Evolutionary conservation across 345 rosid genomes (phyloP).

Genomic region (Melastoma malabathricum): DNA sequence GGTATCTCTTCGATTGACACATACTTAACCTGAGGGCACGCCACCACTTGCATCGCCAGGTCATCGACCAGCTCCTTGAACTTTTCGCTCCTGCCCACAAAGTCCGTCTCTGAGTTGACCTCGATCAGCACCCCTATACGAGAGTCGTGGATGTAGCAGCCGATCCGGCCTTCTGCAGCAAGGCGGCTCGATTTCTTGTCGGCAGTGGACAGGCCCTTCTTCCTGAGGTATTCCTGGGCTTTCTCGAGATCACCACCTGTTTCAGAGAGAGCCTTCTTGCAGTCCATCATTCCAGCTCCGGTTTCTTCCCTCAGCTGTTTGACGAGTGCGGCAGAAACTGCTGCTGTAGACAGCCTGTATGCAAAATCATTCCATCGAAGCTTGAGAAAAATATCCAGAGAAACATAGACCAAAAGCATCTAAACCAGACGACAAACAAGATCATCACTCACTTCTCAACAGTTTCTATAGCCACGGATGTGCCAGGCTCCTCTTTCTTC

Average conservation of each 20-base stretch:
- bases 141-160: constrained; percentile 81
- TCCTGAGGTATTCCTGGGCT: constrained; percentile 89
- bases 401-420: background rate
- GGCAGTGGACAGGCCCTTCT: constrained; percentile 85
- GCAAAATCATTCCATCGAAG: too few species aligned
- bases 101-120: constrained; percentile 93
- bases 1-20: constrained; percentile 62
- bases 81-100: constrained; percentile 79
- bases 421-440: background rate
- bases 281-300: constrained; percentile 99
- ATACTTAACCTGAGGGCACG: constrained; percentile 72
- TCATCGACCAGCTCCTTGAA: constrained; percentile 85
- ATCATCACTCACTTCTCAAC: constrained; percentile 36
- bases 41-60: constrained; percentile 89
- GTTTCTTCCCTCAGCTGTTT: constrained; percentile 92
- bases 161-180: constrained; percentile 93
- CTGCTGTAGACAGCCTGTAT: constrained; percentile 36
- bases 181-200: constrained; percentile 92
- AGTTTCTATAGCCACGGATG: constrained; percentile 40
- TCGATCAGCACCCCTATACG: constrained; percentile 84
- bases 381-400: too few species aligned
- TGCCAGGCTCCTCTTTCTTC: constrained; percentile 37
- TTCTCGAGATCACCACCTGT: constrained; percentile 82
- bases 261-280: constrained; percentile 90
- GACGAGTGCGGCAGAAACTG: constrained; percentile 71